These are phyloP conservation scores for Catharanthus roseus DNA, from an alignment of 257 asterid genomes.

Conservation along the genomic window DNA sequence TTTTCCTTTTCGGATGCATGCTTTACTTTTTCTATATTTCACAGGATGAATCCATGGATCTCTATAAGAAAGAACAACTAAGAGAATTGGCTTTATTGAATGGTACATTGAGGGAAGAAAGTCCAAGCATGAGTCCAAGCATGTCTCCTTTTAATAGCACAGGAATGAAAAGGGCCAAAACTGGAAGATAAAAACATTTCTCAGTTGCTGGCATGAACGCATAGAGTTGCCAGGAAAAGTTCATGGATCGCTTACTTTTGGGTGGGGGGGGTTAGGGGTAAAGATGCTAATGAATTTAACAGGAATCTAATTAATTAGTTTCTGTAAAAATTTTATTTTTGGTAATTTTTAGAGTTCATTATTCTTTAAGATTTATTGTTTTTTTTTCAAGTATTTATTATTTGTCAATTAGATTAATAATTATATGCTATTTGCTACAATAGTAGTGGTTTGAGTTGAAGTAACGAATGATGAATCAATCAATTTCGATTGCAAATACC, in stretches of 20 bases:
- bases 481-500: background rate
- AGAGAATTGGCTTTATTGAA: conserved; percentile 73
- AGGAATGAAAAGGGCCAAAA: conserved; percentile 71
- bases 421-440: background rate
- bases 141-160: conserved; percentile 73
- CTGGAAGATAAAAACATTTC: conserved; percentile 36
- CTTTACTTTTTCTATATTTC: background rate
- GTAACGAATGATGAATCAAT: conserved; percentile 3
- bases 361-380: background rate
- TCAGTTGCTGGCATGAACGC: background rate
- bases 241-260: background rate
- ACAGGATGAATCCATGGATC: conserved; percentile 68
- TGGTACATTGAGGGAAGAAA: conserved; percentile 67
- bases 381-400: background rate
- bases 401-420: background rate
- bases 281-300: background rate
- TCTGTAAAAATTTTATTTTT: background rate
- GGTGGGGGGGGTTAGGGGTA: no score
- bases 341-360: background rate
- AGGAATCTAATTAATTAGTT: conserved; percentile 3
- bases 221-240: background rate
- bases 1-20: background rate
- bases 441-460: background rate
- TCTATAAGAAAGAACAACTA: conserved; percentile 66
- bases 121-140: conserved; percentile 76